Evolutionary conservation across 345 rosid genomes (phyloP).

Genomic region (Psidium guajava): DNA sequence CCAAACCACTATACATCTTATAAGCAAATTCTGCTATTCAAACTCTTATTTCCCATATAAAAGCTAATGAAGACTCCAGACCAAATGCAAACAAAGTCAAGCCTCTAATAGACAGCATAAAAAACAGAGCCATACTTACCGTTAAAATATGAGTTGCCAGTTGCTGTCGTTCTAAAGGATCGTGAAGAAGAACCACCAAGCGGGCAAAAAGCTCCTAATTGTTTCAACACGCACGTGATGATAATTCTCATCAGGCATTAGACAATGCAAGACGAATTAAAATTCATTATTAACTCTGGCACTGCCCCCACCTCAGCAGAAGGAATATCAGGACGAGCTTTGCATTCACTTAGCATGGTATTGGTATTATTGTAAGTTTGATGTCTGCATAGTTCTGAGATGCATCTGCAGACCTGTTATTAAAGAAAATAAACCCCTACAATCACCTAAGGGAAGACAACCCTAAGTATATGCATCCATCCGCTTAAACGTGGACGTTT

Average conservation of each 20-base stretch:
- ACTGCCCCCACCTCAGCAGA: constrained; percentile 55
- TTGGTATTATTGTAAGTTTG: constrained; percentile 41
- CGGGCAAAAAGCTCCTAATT: constrained; percentile 90
- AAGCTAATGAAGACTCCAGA: background rate
- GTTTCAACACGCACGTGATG: constrained; percentile 2
- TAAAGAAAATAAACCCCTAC: constrained; percentile 6
- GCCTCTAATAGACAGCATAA: background rate
- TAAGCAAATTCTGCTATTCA: background rate
- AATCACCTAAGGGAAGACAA: background rate
- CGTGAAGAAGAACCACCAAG: constrained; percentile 85
- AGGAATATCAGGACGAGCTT: constrained; percentile 77
- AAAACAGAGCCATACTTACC: constrained; percentile 27
- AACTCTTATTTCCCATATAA: background rate
- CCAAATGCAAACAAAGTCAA: background rate
- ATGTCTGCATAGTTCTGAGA: constrained; percentile 71
- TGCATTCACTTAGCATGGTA: constrained; percentile 67
- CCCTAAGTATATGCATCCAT: background rate
- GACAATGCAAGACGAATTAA: background rate
- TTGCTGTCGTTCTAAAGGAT: constrained; percentile 87
- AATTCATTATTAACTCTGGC: constrained; percentile 4
- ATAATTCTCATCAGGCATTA: background rate
- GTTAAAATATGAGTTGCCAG: constrained; percentile 80
- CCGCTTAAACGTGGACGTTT: background rate
- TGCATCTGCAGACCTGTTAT: constrained; percentile 90
- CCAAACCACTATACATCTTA: background rate